phyloP scores from a whole-genome alignment of 1,139 yeast species.

The Pichia terricola region DNA sequence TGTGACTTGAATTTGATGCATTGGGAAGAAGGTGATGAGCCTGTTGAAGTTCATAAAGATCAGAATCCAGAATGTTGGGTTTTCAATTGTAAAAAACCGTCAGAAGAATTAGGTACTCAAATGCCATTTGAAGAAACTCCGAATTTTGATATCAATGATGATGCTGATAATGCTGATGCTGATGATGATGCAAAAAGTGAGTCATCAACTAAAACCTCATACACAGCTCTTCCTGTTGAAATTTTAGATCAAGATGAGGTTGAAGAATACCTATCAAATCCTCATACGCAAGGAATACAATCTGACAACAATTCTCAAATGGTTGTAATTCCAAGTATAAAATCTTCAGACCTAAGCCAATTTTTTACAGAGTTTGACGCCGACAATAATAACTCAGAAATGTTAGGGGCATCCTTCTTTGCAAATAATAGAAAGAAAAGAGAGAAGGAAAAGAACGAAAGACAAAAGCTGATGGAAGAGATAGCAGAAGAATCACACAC shows the following conservation, averaged over 20 bases:
- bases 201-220: constrained; percentile 5
- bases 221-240: constrained; percentile 10
- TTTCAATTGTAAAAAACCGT: constrained; percentile 16
- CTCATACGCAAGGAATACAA: background rate
- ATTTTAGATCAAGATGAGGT: constrained; percentile 12
- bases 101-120: background rate
- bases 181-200: background rate
- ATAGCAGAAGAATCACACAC: too few relatives aligned
- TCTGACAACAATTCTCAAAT: constrained; percentile 1
- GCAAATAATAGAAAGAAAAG: constrained; percentile 5
- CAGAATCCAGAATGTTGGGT: constrained; percentile 45
- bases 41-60: constrained; percentile 41
- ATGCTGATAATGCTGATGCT: background rate
- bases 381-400: constrained; percentile 5
- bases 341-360: constrained; percentile 13
- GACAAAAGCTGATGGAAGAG: background rate
- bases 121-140: constrained; percentile 1
- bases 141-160: constrained; percentile 1
- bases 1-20: constrained; percentile 61
- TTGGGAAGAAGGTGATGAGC: constrained; percentile 66
- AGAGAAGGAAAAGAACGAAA: constrained; percentile 4
- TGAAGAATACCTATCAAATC: constrained; percentile 10
- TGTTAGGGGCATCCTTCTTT: constrained; percentile 12
- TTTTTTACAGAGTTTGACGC: constrained; percentile 13
- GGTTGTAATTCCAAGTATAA: constrained; percentile 11